phyloP scores from a whole-genome alignment of 2,329 filamentous ascomycete species.

The Fusarium sororula region DNA sequence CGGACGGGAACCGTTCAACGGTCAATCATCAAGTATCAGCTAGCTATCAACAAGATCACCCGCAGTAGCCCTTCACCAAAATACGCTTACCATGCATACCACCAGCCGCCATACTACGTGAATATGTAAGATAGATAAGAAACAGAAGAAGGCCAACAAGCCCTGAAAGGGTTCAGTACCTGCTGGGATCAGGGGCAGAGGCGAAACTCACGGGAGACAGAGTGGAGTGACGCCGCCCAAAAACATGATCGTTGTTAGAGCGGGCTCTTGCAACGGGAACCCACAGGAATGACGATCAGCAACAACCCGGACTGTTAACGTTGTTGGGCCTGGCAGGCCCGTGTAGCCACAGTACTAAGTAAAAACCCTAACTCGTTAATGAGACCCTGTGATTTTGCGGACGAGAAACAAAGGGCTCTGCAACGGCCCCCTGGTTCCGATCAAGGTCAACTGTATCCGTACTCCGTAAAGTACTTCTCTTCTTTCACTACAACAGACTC shows the following conservation, averaged over 20 bases:
- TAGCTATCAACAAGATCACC: not conserved
- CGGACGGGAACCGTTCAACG: not conserved
- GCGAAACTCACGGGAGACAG: constrained; percentile 22
- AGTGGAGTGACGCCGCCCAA: constrained; percentile 12
- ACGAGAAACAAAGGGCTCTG: constrained; percentile 1
- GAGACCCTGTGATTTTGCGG: not conserved
- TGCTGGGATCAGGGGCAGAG: constrained; percentile 32
- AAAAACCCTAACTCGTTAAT: not conserved
- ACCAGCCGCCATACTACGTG: not conserved
- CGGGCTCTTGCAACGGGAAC: constrained; percentile 31
- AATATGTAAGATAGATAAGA: constrained; percentile 19
- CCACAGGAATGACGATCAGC: constrained; percentile 30
- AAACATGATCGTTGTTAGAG: constrained; percentile 20
- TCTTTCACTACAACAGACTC: not conserved
- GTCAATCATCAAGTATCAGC: not conserved
- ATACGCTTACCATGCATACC: constrained; percentile 1
- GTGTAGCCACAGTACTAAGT: not conserved
- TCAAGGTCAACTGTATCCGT: not conserved
- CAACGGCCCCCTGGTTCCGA: not conserved
- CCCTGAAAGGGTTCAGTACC: constrained; percentile 4
- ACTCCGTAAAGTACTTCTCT: not conserved
- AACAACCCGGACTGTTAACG: constrained; percentile 15
- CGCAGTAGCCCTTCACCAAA: not conserved
- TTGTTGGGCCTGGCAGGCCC: not conserved
- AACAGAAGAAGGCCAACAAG: constrained; percentile 19